These are phyloP conservation scores for Ceratobasidium sp. DNA, from an alignment of 1,284 basidiomycete species.

Conservation along the genomic window DNA sequence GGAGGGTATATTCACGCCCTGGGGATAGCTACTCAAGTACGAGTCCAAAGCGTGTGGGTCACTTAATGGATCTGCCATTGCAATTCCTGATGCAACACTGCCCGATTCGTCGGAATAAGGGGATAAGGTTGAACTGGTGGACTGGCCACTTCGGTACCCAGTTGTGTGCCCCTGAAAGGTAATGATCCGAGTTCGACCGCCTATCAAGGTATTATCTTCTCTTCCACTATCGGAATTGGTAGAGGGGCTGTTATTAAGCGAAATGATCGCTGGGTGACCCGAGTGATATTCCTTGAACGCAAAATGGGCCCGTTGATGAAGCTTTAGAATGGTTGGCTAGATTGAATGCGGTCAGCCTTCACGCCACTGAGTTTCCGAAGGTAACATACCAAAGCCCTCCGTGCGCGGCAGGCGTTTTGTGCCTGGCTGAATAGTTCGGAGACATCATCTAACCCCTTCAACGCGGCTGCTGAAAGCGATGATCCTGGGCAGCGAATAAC, in stretches of 20 bases:
- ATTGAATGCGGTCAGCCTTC: neutral
- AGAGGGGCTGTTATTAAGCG: constrained; percentile 8
- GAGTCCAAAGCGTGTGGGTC: constrained; percentile 5
- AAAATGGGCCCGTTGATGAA: constrained; percentile 39
- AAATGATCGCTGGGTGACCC: constrained; percentile 23
- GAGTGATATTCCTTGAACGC: constrained; percentile 37
- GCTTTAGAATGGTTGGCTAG: constrained; percentile 40
- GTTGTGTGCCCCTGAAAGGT: constrained; percentile 21
- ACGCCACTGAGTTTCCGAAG: neutral
- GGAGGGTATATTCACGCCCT: neutral
- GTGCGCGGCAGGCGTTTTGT: constrained; percentile 60
- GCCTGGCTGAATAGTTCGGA: constrained; percentile 61
- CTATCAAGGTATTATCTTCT: constrained; percentile 17
- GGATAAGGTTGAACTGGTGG: constrained; percentile 16
- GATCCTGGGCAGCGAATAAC: constrained; percentile 38
- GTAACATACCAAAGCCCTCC: constrained; percentile 63
- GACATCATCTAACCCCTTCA: constrained; percentile 24
- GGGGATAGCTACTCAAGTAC: constrained; percentile 10
- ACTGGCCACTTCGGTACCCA: constrained; percentile 1
- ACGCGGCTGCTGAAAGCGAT: constrained; percentile 27
- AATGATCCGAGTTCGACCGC: constrained; percentile 26
- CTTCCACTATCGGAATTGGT: constrained; percentile 17
- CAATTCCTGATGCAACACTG: constrained; percentile 3
- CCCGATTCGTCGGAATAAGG: constrained; percentile 20
- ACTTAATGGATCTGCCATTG: constrained; percentile 1